Conservation (phyloP, 257 asterid genomes). For the Rehmannia glutinosa region DNA sequence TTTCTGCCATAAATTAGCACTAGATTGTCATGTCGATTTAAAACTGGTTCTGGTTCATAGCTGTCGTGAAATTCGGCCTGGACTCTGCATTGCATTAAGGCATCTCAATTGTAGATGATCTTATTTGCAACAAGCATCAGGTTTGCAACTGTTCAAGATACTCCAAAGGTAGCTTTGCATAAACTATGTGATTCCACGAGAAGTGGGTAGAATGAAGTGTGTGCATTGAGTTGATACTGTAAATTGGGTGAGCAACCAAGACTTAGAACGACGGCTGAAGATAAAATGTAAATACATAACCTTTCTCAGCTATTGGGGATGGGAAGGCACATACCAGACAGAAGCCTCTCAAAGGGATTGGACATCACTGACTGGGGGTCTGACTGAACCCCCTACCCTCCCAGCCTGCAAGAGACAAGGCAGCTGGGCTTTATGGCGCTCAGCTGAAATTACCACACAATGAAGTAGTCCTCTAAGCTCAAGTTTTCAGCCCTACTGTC, state of each 20-base stretch:
- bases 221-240: background rate
- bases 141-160: too few species aligned
- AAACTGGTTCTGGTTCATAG: background rate
- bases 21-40: background rate
- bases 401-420: too few species aligned
- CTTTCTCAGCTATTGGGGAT: too few species aligned
- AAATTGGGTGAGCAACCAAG: background rate
- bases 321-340: too few species aligned
- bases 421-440: background rate
- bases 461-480: background rate
- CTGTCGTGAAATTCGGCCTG: background rate
- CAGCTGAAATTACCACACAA: background rate
- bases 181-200: background rate
- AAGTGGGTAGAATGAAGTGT: background rate
- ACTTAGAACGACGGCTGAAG: background rate
- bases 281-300: background rate
- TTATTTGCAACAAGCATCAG: background rate
- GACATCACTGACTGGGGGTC: too few species aligned
- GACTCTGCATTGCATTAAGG: background rate
- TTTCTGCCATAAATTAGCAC: background rate
- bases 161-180: background rate
- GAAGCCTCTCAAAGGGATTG: too few species aligned
- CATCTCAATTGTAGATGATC: background rate
- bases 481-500: background rate
- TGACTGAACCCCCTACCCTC: background rate